These are phyloP conservation scores for Cyclotella choctawhatcheeana DNA, from an alignment of 108 stramenopile species.

Conservation along the genomic window DNA sequence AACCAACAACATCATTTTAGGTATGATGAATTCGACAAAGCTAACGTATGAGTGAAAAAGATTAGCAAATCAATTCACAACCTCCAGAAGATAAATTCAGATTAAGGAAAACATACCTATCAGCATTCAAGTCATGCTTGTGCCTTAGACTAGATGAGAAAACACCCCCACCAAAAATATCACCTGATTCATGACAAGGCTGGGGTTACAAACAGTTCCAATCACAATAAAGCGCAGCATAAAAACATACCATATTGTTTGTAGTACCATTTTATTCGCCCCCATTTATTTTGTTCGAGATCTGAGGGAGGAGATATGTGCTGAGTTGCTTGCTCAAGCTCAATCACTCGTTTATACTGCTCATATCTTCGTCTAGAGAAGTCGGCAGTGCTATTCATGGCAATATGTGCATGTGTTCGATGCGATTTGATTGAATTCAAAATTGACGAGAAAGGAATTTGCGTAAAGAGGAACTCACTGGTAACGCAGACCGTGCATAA, in stretches of 20 bases:
- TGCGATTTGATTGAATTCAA: background rate
- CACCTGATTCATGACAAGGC: conserved; percentile 9
- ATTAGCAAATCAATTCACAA: no score
- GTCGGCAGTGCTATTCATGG: conserved; percentile 57
- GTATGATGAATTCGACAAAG: conserved; percentile 77
- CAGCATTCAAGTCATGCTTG: conserved; percentile 70
- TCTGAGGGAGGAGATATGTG: conserved; percentile 51
- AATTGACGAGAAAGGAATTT: no score
- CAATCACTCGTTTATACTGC: conserved; percentile 67
- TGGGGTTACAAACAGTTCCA: background rate
- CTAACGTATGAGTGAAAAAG: no score
- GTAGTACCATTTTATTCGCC: conserved; percentile 55
- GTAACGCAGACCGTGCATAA: conserved; percentile 80
- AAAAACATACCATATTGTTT: conserved; percentile 53
- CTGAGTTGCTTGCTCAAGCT: conserved; percentile 62
- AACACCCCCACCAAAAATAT: conserved; percentile 68
- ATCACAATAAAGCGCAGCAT: background rate
- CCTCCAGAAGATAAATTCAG: no score
- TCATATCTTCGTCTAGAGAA: conserved; percentile 59
- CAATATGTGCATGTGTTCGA: background rate
- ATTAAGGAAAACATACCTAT: no score
- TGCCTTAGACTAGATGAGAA: conserved; percentile 52
- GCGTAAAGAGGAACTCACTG: conserved; percentile 55
- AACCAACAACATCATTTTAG: conserved; percentile 59
- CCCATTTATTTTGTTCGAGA: conserved; percentile 42